Base-by-base conservation (phyloP, 139 green algal species). In the Micromonas pusilla region DNA sequence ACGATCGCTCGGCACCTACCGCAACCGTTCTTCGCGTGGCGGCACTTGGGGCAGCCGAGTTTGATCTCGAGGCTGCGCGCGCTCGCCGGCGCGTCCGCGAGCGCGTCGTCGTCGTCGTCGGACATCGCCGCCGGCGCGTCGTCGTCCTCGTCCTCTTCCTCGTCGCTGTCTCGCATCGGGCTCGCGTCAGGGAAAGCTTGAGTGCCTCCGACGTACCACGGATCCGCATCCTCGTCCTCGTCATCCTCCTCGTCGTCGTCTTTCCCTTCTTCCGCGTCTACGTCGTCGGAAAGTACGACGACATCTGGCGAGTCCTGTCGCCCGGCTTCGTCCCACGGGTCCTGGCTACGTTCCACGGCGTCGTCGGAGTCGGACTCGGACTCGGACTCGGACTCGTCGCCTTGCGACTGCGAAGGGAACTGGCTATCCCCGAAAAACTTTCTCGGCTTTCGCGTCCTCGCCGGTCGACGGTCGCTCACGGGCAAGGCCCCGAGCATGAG, bases 1-100 rank as follows among this genome's bases (percentile, higher is more conserved):
- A 38, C 3, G 23, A 72, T 72, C 28, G 33, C n/a, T 4, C 65
- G 26, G 28, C 65, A 72, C 33, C 65, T 38, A 25, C 65, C 65
- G 30, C 65, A 72, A 5, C 65, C 65, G 3, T 33, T 33, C 13
- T 5, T 19, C 32, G 65, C 32, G 65, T 72, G 13, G 23, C 65
- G 4, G 33, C 65, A 72, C 65, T 72, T 72, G 26, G 65, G 13
- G 33, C 65, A 72, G 3, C 65, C 65, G 26, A 68, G 62, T 9
- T 4, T 20, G 4, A 16, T 30, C 9, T 30, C 9, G n/a, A 13
- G 62, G 9, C 20, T 70, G 63, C 2, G 45, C 45, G 45, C 16
- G 9, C 45, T 57, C 45, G 45, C 45, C 45, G 45, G 9, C 45
- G 45, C 45, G 16, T 57, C 45, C 16, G 45, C 45, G 16, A 34